These are phyloP conservation scores for Xylariales sp. DNA, from an alignment of 2,329 filamentous ascomycete genomes.

Conservation along the genomic window DNA sequence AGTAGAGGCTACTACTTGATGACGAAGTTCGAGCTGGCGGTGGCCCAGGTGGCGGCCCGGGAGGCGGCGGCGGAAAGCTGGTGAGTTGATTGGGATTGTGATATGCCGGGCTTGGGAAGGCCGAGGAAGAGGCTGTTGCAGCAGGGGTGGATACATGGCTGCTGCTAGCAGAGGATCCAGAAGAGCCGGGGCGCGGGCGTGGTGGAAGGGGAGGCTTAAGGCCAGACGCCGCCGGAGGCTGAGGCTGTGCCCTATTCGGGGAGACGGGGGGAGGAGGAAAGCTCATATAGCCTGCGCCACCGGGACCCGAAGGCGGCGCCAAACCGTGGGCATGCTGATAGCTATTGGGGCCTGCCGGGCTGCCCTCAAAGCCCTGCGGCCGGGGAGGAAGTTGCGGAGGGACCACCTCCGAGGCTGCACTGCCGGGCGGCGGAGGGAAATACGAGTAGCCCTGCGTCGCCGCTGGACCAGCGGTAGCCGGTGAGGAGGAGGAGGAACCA, in stretches of 20 bases:
- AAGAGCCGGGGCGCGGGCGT: neutral
- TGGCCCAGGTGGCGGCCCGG: slow-evolving; percentile 12
- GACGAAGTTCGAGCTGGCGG: neutral
- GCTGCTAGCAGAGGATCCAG: neutral
- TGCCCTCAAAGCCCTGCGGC: neutral
- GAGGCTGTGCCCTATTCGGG: slow-evolving; percentile 4
- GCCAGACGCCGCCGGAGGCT: neutral
- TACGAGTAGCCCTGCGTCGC: neutral
- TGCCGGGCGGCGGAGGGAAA: slow-evolving; percentile 1
- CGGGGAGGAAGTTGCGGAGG: slow-evolving; percentile 4
- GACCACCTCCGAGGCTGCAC: neutral
- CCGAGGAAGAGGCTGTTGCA: neutral
- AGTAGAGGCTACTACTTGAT: neutral
- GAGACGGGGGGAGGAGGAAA: slow-evolving; percentile 9
- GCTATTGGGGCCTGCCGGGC: neutral
- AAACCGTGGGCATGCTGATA: neutral
- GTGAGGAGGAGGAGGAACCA: too few relatives aligned
- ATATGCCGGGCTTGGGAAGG: neutral
- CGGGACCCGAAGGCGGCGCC: slow-evolving; percentile 7
- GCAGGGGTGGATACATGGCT: neutral
- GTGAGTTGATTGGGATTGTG: slow-evolving; percentile 5
- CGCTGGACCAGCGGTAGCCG: too few relatives aligned
- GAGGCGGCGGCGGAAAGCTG: slow-evolving; percentile 12
- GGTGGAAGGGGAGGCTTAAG: slow-evolving; percentile 1
- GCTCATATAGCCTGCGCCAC: slow-evolving; percentile 5